Base-by-base conservation (phyloP, 495 filamentous ascomycete genomes). In the Aspergillus hancockii region DNA sequence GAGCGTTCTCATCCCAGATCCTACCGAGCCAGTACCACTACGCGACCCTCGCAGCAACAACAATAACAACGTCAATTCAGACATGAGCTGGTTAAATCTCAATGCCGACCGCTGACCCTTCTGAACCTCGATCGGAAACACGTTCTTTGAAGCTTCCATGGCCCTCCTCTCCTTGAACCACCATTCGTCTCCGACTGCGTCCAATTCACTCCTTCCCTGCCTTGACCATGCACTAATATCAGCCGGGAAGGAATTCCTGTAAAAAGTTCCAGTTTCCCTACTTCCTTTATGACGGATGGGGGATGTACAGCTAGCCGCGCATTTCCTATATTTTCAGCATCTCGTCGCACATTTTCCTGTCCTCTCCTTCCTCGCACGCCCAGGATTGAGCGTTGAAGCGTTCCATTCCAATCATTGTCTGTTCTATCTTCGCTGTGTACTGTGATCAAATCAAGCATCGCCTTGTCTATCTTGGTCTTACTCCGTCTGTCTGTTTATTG, bases 41-140 rank as follows among this genome's bases (percentile, higher is more conserved):
- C 43, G 19, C 43, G 21, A 47, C 43, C n/a, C 55, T 8, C 67
- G 22, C 40, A 58, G 40, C 7, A 41, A 41, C 40, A 58, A 45
- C 8, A 28, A 28, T 5, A 51, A 57, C 47, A 74, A 75, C 41
- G 54, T 72, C 62, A 77, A 79, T 56, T 73, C 77, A 25, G 89
- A 92, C 69, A 88, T 92, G 84, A 90, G 88, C 73, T 92, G 89
- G 89, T 72, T 92, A 40, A 91, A 91, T 67, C 71, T 92, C 8
- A 54, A 77, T 23, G 69, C 67, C 30, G 70, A 72, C 16, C 68
- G 67, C 56, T 78, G 58, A 71, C 16, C 8, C 21, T 36, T 36
- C 54, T 8, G 25, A 9, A 25, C 38, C 14, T 41, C 14, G n/a
- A 31, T 25, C 16, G 12, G 18, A n/a, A 22, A 19, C 32, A 58